A percentile compares a stretch with the other conserved stretches of the same genome.
These are phyloP conservation scores for Glycine tomentella DNA, from an alignment of 306 rosid genomes.

Conservation along the genomic window DNA sequence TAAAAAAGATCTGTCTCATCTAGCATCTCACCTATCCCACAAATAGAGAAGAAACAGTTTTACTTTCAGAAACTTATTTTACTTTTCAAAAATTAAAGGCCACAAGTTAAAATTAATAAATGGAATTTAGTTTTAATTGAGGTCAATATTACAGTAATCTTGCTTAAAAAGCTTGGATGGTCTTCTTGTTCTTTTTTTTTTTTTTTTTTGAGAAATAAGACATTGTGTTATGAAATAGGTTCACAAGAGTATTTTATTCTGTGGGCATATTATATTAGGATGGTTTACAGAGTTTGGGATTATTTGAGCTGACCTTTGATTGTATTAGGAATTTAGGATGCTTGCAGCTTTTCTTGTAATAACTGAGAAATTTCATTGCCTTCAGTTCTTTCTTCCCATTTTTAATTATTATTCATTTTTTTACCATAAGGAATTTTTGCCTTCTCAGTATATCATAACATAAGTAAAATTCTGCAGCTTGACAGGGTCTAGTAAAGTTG, in stretches of 20 bases:
- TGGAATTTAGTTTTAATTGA: no score
- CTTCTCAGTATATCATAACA: slow-evolving; percentile 39
- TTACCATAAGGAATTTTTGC: slow-evolving; percentile 16
- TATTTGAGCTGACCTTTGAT: slow-evolving; percentile 5
- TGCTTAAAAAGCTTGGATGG: not conserved
- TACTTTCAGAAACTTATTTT: no score
- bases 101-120: no score
- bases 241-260: not conserved
- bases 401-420: not conserved
- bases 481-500: slow-evolving; percentile 66
- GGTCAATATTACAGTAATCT: no score
- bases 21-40: not conserved
- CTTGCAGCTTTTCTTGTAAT: slow-evolving; percentile 28
- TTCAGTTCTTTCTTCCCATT: slow-evolving; percentile 26
- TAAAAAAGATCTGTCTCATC: not conserved
- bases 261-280: not conserved
- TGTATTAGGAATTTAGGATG: slow-evolving; percentile 23
- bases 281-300: not conserved
- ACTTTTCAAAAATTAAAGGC: no score
- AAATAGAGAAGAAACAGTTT: not conserved
- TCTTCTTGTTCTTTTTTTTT: no score
- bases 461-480: slow-evolving; percentile 62
- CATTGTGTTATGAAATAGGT: not conserved
- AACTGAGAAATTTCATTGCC: slow-evolving; percentile 14
- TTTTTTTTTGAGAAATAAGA: not conserved